Evolutionary conservation across 768 basidiomycete genomes (phyloP).

Genomic region (Saitozyma sp.): DNA sequence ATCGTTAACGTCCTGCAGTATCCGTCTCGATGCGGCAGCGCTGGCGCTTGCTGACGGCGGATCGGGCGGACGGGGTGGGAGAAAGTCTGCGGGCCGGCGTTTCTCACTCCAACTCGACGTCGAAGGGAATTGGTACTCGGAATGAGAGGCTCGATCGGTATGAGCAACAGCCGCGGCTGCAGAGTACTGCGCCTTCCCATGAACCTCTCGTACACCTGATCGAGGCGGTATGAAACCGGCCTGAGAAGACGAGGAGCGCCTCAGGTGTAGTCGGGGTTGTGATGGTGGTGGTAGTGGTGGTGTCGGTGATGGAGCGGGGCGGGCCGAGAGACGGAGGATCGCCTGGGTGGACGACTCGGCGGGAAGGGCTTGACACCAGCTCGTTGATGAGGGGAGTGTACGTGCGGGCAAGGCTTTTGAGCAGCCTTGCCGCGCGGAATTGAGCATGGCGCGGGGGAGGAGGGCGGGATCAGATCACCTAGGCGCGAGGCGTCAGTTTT

Average conservation of each 20-base stretch:
- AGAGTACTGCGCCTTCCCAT: constrained; percentile 8
- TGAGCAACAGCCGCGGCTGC: constrained; percentile 13
- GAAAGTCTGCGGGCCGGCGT: not conserved
- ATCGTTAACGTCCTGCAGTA: no score
- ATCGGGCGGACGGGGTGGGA: not conserved
- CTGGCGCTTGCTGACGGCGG: not conserved
- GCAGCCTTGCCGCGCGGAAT: constrained; percentile 15
- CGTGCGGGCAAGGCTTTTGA: constrained; percentile 3
- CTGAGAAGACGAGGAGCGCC: not conserved
- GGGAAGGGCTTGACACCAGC: constrained; percentile 15
- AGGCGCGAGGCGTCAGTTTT: no score
- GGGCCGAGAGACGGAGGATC: not conserved
- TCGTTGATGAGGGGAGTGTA: not conserved
- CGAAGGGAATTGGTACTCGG: not conserved
- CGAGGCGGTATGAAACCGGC: not conserved
- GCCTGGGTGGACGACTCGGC: constrained; percentile 21
- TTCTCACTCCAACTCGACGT: not conserved
- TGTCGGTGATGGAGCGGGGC: not conserved
- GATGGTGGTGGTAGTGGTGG: not conserved
- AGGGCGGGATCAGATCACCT: no score
- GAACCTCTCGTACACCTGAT: not conserved
- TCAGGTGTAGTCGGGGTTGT: not conserved
- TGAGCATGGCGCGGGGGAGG: constrained; percentile 12
- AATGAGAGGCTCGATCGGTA: not conserved
- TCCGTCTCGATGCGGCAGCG: not conserved